Conservation (phyloP, 306 rosid species). For the Cucumis cinereus region DNA sequence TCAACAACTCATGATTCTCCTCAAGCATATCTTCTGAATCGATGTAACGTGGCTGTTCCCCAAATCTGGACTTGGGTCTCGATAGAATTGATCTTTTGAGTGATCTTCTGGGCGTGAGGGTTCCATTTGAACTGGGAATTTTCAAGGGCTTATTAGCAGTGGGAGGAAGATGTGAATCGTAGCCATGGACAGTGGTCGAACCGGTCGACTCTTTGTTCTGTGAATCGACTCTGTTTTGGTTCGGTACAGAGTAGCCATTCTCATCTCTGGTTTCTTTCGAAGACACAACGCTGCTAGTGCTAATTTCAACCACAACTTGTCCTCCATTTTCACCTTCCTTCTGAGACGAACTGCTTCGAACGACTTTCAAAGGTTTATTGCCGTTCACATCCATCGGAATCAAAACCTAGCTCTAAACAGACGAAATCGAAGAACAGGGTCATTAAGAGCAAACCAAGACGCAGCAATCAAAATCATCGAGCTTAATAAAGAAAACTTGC, state of each 20-base stretch:
- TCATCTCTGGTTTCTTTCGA: slow-evolving; percentile 22
- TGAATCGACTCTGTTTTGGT: slow-evolving; percentile 16
- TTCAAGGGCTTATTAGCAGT: slow-evolving; percentile 52
- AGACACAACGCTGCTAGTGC: slow-evolving; percentile 12
- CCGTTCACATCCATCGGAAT: neutral
- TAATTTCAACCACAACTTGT: slow-evolving; percentile 41
- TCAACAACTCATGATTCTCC: slow-evolving; percentile 24
- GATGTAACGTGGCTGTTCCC: slow-evolving; percentile 36
- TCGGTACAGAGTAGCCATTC: slow-evolving; percentile 12
- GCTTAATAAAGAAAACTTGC: neutral
- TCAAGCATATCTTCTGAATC: slow-evolving; percentile 30
- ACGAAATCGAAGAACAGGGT: neutral
- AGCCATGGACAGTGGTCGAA: neutral
- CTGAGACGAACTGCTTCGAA: slow-evolving; percentile 44
- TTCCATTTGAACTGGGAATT: slow-evolving; percentile 22
- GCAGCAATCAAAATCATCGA: neutral
- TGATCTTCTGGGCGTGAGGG: slow-evolving; percentile 28
- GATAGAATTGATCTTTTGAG: slow-evolving; percentile 46
- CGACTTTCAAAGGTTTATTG: slow-evolving; percentile 13
- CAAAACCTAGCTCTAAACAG: neutral
- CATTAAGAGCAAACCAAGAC: neutral
- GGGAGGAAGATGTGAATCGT: slow-evolving; percentile 18
- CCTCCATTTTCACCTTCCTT: slow-evolving; percentile 28
- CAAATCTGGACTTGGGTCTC: slow-evolving; percentile 77
- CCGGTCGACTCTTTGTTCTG: slow-evolving; percentile 13